Conservation (phyloP, 805 yeast genomes). For the Wickerhamiella slavikovae region DNA sequence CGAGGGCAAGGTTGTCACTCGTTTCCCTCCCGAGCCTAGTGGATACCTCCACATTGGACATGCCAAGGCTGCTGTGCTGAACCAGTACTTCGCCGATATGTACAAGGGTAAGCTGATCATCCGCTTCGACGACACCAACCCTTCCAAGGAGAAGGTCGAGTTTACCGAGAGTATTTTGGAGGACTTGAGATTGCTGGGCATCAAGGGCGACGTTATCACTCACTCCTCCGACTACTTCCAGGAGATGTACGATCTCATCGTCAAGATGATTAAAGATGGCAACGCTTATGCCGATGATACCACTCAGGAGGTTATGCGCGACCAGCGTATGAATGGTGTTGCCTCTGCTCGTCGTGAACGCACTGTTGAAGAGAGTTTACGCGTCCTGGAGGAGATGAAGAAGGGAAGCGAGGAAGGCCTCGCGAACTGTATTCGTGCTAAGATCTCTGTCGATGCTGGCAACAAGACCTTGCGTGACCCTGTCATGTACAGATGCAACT, state of each 20-base stretch:
- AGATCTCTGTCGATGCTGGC: constrained; percentile 74
- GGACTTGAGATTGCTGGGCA: constrained; percentile 67
- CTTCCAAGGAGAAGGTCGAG: constrained; percentile 88
- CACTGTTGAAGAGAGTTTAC: constrained; percentile 76
- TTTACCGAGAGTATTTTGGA: constrained; percentile 86
- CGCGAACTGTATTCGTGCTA: constrained; percentile 88
- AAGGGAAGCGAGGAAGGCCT: constrained; percentile 84
- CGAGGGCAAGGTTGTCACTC: constrained; percentile 88
- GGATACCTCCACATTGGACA: constrained; percentile 99
- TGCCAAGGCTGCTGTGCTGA: constrained; percentile 92
- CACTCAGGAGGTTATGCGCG: constrained; percentile 86
- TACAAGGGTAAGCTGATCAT: constrained; percentile 93
- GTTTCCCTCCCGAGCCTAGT: constrained; percentile 99
- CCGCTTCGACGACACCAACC: constrained; percentile 96
- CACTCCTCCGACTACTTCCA: constrained; percentile 90
- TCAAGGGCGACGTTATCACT: constrained; percentile 75
- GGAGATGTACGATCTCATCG: constrained; percentile 69
- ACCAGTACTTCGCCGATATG: constrained; percentile 87
- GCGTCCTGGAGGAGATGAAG: constrained; percentile 80
- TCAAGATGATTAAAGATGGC: constrained; percentile 81
- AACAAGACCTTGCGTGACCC: constrained; percentile 97
- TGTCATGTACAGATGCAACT: constrained; percentile 89
- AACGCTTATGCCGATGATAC: constrained; percentile 97
- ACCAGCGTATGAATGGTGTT: constrained; percentile 95
- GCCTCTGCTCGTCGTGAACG: constrained; percentile 84